Percentiles rank a stretch among this genome's conserved stretches.
These are phyloP conservation scores for Phytophthora litchii DNA, from an alignment of 352 stramenopile species.

Conservation along the genomic window DNA sequence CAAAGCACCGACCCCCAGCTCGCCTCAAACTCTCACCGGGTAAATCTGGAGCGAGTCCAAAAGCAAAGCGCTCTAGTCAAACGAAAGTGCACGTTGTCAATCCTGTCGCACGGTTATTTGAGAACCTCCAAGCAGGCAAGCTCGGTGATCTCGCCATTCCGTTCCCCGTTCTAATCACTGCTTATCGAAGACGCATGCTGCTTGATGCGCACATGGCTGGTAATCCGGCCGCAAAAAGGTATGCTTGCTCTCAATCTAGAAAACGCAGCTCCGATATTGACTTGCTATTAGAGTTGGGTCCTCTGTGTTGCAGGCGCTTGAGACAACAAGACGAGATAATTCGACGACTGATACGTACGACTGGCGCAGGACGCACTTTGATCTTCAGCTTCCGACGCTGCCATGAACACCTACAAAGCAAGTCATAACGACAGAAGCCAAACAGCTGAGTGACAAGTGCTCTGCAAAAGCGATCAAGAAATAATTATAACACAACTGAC, in stretches of 20 bases:
- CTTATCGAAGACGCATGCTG: conserved; percentile 78
- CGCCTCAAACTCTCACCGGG: conserved; percentile 8
- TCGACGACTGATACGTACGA: conserved; percentile 15
- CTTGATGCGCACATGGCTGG: conserved; percentile 86
- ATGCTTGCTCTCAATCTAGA: conserved; percentile 6
- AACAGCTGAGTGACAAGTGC: not conserved
- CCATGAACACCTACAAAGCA: conserved; percentile 6
- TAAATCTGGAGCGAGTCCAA: conserved; percentile 11
- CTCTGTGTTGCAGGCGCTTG: conserved; percentile 65
- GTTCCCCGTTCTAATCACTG: conserved; percentile 82
- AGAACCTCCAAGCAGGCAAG: conserved; percentile 78
- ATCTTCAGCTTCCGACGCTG: conserved; percentile 29
- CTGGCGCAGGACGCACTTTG: conserved; percentile 29
- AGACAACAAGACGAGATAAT: conserved; percentile 37
- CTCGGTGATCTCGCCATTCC: conserved; percentile 75
- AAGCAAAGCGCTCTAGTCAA: conserved; percentile 8
- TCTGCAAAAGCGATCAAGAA: conserved; percentile 23
- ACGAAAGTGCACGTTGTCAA: conserved; percentile 35
- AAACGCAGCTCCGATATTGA: not conserved
- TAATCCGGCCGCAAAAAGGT: conserved; percentile 51
- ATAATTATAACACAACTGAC: conserved; percentile 48
- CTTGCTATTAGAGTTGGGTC: conserved; percentile 28
- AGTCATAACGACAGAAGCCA: not conserved
- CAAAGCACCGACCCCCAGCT: conserved; percentile 40
- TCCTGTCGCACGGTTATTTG: conserved; percentile 77